Percentiles rank a stretch among this genome's conserved stretches.
Conservation (phyloP, 148 eudicot genomes). For the Pharnaceum exiguum region DNA sequence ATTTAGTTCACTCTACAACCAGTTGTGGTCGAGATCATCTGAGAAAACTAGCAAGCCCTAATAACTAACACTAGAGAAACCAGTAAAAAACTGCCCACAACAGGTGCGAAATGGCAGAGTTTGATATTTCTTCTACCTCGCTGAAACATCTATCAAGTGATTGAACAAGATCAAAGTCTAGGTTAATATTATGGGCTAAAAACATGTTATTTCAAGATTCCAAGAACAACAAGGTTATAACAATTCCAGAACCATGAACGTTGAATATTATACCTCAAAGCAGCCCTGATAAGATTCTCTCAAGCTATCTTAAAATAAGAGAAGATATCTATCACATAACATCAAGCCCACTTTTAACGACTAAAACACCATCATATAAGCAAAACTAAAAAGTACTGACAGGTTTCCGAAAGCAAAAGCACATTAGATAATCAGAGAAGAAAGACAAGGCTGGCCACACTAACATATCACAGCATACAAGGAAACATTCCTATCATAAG, state of each 20-base stretch:
- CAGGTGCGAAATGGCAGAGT: slow-evolving; percentile 22
- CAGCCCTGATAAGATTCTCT: slow-evolving; percentile 8
- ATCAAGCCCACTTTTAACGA: slow-evolving; percentile 12
- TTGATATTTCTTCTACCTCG: not conserved
- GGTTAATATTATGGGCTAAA: not conserved
- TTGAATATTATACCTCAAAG: slow-evolving; percentile 3
- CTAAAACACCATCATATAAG: slow-evolving; percentile 1
- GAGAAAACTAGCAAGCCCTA: slow-evolving; percentile 26
- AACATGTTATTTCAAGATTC: not conserved
- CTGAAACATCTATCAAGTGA: slow-evolving; percentile 3
- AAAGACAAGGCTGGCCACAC: slow-evolving; percentile 16
- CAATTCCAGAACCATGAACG: slow-evolving; percentile 2
- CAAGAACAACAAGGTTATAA: slow-evolving; percentile 8
- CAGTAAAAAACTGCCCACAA: slow-evolving; percentile 2
- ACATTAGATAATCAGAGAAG: slow-evolving; percentile 15
- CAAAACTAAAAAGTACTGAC: slow-evolving; percentile 20
- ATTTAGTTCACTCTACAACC: not conserved
- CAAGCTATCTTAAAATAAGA: slow-evolving; percentile 6
- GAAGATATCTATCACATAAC: not conserved
- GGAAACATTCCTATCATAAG: slow-evolving; percentile 15
- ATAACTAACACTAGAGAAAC: slow-evolving; percentile 8
- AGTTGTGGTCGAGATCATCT: not conserved
- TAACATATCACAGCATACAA: slow-evolving; percentile 2
- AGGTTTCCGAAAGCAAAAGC: slow-evolving; percentile 13
- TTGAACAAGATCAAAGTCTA: not conserved